phyloP scores from a whole-genome alignment of 1,284 basidiomycete genomes.

The Thecaphora frezii region DNA sequence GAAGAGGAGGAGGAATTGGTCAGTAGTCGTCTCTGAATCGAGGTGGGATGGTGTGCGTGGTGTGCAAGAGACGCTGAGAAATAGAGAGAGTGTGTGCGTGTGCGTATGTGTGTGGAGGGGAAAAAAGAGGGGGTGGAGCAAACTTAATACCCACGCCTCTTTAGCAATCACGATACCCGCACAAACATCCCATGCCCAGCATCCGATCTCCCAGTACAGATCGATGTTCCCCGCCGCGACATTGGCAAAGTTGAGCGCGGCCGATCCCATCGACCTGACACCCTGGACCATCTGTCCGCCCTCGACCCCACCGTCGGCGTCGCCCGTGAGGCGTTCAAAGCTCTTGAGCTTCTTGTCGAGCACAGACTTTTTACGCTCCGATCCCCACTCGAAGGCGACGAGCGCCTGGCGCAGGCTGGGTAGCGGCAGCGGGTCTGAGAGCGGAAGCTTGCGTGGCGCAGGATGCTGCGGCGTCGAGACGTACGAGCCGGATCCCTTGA shows the following conservation, averaged over 20 bases:
- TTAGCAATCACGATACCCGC: constrained; percentile 89
- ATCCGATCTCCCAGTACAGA: constrained; percentile 57
- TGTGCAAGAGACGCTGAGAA: no score
- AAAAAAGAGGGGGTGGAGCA: constrained; percentile 58
- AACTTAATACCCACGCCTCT: constrained; percentile 80
- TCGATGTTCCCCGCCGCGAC: constrained; percentile 52
- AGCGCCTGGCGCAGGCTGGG: constrained; percentile 79
- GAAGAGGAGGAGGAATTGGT: constrained; percentile 10
- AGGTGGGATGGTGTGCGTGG: no score
- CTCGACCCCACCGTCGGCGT: constrained; percentile 66
- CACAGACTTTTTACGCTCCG: constrained; percentile 68
- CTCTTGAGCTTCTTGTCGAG: constrained; percentile 69
- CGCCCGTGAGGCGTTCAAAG: constrained; percentile 76
- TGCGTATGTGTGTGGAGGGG: no score
- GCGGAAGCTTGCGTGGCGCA: constrained; percentile 66
- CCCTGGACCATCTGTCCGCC: constrained; percentile 86
- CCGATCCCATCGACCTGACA: constrained; percentile 45
- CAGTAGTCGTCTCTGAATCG: no score
- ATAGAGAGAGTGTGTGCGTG: no score
- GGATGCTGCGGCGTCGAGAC: constrained; percentile 62
- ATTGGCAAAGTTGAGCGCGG: constrained; percentile 51
- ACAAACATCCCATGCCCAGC: constrained; percentile 62
- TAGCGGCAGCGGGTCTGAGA: constrained; percentile 69
- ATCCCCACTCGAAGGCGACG: constrained; percentile 88
- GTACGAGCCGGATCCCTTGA: constrained; percentile 77